Percentiles rank a stretch among this genome's conserved stretches.
Evolutionary conservation across 2,329 filamentous ascomycete genomes (phyloP).

Genomic region (Apiospora koreana): DNA sequence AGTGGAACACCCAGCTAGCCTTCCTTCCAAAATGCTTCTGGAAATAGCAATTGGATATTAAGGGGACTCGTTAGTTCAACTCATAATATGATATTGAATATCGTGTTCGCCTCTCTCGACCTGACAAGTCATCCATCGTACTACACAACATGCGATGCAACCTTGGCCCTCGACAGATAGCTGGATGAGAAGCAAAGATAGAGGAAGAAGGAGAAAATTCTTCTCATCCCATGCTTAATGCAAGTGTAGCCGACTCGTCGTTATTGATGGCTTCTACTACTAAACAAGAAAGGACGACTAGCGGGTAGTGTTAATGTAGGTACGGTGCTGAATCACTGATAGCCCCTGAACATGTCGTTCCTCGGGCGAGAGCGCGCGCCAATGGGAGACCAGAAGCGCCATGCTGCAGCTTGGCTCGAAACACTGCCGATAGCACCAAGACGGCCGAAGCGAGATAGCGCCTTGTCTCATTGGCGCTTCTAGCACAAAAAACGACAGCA

Average conservation of each 20-base stretch:
- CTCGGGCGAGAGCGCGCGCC: background rate
- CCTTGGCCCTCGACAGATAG: background rate
- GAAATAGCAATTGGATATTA: constrained; percentile 1
- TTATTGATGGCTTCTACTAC: background rate
- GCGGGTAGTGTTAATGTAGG: constrained; percentile 3
- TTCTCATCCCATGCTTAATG: background rate
- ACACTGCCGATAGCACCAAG: constrained; percentile 9
- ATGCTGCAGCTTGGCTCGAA: background rate
- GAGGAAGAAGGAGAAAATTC: background rate
- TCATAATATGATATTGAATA: background rate
- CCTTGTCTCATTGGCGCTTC: background rate
- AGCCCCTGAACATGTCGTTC: background rate
- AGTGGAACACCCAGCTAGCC: background rate
- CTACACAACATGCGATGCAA: background rate
- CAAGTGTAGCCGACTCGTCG: background rate
- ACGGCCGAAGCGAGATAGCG: background rate
- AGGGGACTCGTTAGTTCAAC: background rate
- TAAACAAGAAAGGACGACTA: background rate
- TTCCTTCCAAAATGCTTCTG: background rate
- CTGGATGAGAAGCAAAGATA: background rate
- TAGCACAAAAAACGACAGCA: background rate
- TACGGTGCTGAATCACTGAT: background rate
- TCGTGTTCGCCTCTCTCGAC: background rate
- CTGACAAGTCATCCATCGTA: background rate
- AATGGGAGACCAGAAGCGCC: constrained; percentile 5